Conservation (phyloP, 495 filamentous ascomycete species). For the Pyrenopolyporus hunteri region DNA sequence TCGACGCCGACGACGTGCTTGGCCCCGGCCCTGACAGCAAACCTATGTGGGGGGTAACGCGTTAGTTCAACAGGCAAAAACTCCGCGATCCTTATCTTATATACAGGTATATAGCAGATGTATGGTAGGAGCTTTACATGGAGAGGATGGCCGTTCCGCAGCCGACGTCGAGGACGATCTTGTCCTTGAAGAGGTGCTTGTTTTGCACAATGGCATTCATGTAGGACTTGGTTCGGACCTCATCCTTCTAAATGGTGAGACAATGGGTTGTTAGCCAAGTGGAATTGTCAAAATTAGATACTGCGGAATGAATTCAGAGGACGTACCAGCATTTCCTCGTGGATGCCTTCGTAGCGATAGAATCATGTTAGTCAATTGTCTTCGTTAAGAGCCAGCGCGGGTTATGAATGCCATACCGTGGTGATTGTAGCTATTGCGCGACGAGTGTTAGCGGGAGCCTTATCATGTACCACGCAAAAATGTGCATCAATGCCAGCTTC, state of each 20-base stretch:
- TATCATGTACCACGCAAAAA: constrained; percentile 2
- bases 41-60: constrained; percentile 50
- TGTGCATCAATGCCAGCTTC: constrained; percentile 18
- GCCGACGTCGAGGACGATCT: constrained; percentile 90
- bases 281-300: constrained; percentile 16
- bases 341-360: constrained; percentile 68
- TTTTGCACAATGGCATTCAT: constrained; percentile 96
- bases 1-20: constrained; percentile 91
- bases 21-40: constrained; percentile 88
- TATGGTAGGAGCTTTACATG: constrained; percentile 56
- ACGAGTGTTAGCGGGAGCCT: constrained; percentile 42
- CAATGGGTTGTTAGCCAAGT: constrained; percentile 25
- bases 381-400: background rate
- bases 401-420: constrained; percentile 70
- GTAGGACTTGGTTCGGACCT: constrained; percentile 93
- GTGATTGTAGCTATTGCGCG: constrained; percentile 79
- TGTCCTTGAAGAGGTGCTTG: constrained; percentile 88
- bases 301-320: constrained; percentile 6
- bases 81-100: background rate
- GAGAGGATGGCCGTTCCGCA: constrained; percentile 93
- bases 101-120: background rate
- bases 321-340: constrained; percentile 97
- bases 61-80: constrained; percentile 18
- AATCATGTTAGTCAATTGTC: constrained; percentile 41
- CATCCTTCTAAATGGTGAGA: constrained; percentile 77